A percentile compares a stretch with the other conserved stretches of the same genome.
These are phyloP conservation scores for Arabidopsis hybrid DNA, from an alignment of 441 rosid species.

Conservation along the genomic window DNA sequence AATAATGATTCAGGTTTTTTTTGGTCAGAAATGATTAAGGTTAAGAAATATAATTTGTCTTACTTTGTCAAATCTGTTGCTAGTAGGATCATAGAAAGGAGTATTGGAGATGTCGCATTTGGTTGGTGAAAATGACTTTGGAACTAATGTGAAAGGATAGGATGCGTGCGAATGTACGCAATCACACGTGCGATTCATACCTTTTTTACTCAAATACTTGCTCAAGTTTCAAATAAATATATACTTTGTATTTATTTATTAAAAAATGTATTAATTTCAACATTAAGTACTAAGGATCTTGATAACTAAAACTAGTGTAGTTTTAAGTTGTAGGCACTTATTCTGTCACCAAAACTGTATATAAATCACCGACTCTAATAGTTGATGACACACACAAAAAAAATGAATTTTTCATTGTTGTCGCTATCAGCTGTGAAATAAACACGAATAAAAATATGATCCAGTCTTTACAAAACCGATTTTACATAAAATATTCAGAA, in stretches of 20 bases:
- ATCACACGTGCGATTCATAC: conserved; percentile 41
- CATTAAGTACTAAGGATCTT: too few relatives aligned
- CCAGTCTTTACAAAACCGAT: neutral
- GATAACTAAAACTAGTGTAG: too few relatives aligned
- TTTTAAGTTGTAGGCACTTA: too few relatives aligned
- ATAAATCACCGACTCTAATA: neutral
- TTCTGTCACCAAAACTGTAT: neutral
- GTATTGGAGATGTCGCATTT: conserved; percentile 51
- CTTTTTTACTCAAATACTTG: conserved; percentile 4
- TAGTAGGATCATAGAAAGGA: conserved; percentile 31
- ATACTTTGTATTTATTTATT: neutral
- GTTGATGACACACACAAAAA: too few relatives aligned
- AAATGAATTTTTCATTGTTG: neutral
- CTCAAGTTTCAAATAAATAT: conserved; percentile 3
- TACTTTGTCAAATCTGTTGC: conserved; percentile 26
- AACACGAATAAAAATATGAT: neutral
- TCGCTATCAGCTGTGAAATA: neutral
- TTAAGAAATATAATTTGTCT: conserved; percentile 25
- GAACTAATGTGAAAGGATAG: conserved; percentile 70
- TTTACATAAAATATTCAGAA: neutral
- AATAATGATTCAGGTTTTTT: neutral
- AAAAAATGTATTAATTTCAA: too few relatives aligned
- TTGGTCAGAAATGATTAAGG: conserved; percentile 30
- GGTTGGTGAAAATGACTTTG: conserved; percentile 66
- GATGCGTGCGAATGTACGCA: conserved; percentile 41